phyloP scores from a whole-genome alignment of 306 rosid species.

The Hippophae rhamnoides region DNA sequence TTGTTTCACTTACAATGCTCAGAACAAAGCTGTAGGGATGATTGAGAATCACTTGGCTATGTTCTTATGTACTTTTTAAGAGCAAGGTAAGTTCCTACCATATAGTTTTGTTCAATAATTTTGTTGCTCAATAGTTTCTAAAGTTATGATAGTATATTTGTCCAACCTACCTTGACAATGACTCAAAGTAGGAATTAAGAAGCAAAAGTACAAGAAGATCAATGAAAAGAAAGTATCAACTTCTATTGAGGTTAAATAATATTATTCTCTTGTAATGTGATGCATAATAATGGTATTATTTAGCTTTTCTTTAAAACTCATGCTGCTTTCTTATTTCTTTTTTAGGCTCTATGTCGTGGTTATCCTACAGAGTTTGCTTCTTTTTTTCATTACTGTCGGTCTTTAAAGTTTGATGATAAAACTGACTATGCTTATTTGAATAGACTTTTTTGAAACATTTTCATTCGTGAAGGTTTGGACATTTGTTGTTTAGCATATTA shows the following conservation, averaged over 20 bases:
- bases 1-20: conserved; percentile 19
- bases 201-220: conserved; percentile 95
- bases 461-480: conserved; percentile 82
- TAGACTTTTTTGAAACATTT: conserved; percentile 91
- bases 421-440: conserved; percentile 93
- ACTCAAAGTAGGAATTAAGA: conserved; percentile 89
- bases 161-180: conserved; percentile 98
- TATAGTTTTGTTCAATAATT: conserved; percentile 8
- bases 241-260: conserved; percentile 67
- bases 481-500: conserved; percentile 3
- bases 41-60: conserved; percentile 94
- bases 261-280: neutral
- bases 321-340: conserved; percentile 20
- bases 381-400: conserved; percentile 92
- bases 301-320: conserved; percentile 17
- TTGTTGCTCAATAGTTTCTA: conserved; percentile 10
- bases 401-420: conserved; percentile 90
- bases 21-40: conserved; percentile 99
- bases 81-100: conserved; percentile 54
- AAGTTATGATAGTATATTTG: conserved; percentile 29
- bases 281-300: conserved; percentile 2
- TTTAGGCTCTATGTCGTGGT: conserved; percentile 72
- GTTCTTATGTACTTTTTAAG: conserved; percentile 88
- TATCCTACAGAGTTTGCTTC: conserved; percentile 96
- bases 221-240: conserved; percentile 96